Conservation (phyloP, 2,329 filamentous ascomycete species). For the Aspergillus chevalieri region DNA sequence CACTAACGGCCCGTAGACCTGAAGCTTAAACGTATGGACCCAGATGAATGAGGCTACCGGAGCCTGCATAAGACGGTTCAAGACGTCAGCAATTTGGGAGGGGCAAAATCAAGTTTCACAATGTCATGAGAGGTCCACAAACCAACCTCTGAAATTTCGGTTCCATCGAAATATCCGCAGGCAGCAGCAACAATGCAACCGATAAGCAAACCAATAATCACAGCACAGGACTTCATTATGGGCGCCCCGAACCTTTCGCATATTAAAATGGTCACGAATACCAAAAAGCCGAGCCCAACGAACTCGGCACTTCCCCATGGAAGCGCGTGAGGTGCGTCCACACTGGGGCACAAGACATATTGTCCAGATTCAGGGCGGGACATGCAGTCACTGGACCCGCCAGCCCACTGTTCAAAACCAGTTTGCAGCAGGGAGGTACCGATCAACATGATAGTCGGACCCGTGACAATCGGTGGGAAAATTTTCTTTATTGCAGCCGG, state of each 20-base stretch:
- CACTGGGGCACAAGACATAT: conserved; percentile 54
- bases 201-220: conserved; percentile 58
- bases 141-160: conserved; percentile 48
- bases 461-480: conserved; percentile 64
- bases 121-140: too few species aligned
- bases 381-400: conserved; percentile 49
- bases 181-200: conserved; percentile 63
- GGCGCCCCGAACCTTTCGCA: conserved; percentile 63
- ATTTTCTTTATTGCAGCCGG: conserved; percentile 54
- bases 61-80: conserved; percentile 17
- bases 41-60: conserved; percentile 63
- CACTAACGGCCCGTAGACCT: conserved; percentile 60
- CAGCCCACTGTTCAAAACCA: conserved; percentile 63
- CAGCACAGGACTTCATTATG: conserved; percentile 63
- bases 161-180: conserved; percentile 58
- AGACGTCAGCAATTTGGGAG: too few species aligned
- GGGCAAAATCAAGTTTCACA: too few species aligned
- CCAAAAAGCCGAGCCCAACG: conserved; percentile 61
- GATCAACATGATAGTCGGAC: conserved; percentile 61
- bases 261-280: conserved; percentile 62
- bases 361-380: conserved; percentile 29
- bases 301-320: conserved; percentile 60
- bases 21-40: conserved; percentile 61
- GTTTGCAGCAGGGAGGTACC: conserved; percentile 58
- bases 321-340: conserved; percentile 54